Evolutionary conservation across 108 stramenopile species (phyloP).

Genomic region (Nitzschia palea): DNA sequence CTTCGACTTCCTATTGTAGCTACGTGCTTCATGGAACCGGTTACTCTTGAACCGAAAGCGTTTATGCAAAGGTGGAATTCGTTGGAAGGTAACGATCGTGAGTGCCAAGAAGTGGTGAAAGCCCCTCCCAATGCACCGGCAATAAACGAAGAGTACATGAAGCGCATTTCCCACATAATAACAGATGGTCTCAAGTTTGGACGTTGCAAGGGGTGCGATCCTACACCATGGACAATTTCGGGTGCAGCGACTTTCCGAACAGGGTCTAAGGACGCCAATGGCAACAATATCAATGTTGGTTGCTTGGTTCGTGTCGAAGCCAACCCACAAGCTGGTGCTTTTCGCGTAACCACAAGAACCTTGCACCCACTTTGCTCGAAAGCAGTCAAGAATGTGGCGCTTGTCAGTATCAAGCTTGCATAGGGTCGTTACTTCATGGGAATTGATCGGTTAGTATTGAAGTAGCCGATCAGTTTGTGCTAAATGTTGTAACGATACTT

Average conservation of each 20-base stretch:
- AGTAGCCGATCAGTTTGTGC: neutral
- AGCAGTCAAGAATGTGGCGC: slow-evolving; percentile 87
- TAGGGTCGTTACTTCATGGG: no score
- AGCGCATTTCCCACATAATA: slow-evolving; percentile 74
- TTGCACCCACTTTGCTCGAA: slow-evolving; percentile 89
- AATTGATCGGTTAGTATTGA: neutral
- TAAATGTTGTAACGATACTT: no score
- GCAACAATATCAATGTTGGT: slow-evolving; percentile 90
- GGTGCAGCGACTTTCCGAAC: slow-evolving; percentile 88
- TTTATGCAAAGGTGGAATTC: slow-evolving; percentile 93
- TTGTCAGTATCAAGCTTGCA: slow-evolving; percentile 86
- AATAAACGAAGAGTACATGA: slow-evolving; percentile 87
- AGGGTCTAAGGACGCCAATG: slow-evolving; percentile 84
- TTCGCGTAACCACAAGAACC: slow-evolving; percentile 87
- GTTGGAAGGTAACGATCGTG: slow-evolving; percentile 85
- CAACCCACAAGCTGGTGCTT: slow-evolving; percentile 87
- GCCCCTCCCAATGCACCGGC: slow-evolving; percentile 69
- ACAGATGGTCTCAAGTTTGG: slow-evolving; percentile 89
- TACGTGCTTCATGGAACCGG: slow-evolving; percentile 91
- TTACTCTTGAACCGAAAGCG: slow-evolving; percentile 76
- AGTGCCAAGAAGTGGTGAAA: slow-evolving; percentile 92
- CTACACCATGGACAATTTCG: slow-evolving; percentile 88
- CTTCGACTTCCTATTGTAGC: slow-evolving; percentile 90
- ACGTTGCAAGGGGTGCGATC: slow-evolving; percentile 80
- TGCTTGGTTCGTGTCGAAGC: slow-evolving; percentile 89